These are phyloP conservation scores for Camellia oleifera DNA, from an alignment of 179 eudicot species.

Conservation along the genomic window DNA sequence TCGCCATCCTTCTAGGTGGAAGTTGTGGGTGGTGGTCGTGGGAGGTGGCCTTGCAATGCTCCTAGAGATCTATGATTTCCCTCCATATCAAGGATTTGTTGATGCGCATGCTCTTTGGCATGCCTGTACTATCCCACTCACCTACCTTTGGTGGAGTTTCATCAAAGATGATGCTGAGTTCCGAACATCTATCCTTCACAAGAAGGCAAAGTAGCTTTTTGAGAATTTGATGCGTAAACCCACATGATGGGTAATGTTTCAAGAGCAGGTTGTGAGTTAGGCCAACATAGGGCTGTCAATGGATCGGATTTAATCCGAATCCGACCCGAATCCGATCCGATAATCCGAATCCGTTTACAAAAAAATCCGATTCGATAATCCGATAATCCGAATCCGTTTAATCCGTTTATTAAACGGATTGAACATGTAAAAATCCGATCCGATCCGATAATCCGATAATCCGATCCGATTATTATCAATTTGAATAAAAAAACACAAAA, in stretches of 20 bases:
- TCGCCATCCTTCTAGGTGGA: constrained; percentile 76
- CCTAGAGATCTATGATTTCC: constrained; percentile 77
- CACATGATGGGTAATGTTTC: neutral
- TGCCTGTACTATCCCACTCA: constrained; percentile 80
- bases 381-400: too few relatives aligned
- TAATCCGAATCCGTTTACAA: too few relatives aligned
- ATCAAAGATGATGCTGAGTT: constrained; percentile 75
- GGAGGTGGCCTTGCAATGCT: constrained; percentile 85
- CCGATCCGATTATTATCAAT: too few relatives aligned
- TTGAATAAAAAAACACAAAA: too few relatives aligned
- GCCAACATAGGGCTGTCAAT: too few relatives aligned
- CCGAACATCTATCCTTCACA: constrained; percentile 47
- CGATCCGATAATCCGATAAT: too few relatives aligned
- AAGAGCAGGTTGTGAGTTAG: neutral
- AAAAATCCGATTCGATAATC: too few relatives aligned
- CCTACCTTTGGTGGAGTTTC: constrained; percentile 92
- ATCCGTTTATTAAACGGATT: too few relatives aligned
- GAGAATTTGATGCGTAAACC: neutral
- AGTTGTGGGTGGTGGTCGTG: constrained; percentile 75
- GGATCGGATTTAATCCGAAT: too few relatives aligned
- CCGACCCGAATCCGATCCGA: too few relatives aligned
- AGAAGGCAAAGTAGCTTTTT: constrained; percentile 48
- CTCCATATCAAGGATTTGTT: constrained; percentile 65
- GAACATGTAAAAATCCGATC: too few relatives aligned
- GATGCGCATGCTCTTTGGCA: constrained; percentile 97